These are phyloP conservation scores for Colletotrichum sp. DNA, from an alignment of 2,329 filamentous ascomycete genomes.

Conservation along the genomic window DNA sequence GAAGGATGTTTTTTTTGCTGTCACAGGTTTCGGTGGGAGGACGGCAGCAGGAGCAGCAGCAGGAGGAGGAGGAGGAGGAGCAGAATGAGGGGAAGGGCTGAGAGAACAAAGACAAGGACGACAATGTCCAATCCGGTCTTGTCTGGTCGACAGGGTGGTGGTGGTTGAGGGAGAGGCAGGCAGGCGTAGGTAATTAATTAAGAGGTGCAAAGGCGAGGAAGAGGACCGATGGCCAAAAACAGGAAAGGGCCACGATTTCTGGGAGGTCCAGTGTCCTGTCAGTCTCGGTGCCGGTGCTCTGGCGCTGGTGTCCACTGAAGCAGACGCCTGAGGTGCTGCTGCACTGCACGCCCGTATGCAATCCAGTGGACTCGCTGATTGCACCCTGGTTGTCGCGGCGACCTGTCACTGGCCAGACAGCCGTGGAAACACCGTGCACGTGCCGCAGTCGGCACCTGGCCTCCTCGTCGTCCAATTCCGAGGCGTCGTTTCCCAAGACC, in stretches of 20 bases:
- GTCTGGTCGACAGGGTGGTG: background rate
- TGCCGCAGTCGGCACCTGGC: background rate
- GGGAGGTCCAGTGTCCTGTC: background rate
- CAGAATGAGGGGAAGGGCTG: background rate
- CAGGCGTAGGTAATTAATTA: background rate
- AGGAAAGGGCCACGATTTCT: background rate
- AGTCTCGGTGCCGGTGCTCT: background rate
- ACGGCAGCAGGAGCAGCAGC: background rate
- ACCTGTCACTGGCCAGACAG: background rate
- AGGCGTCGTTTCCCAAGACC: background rate
- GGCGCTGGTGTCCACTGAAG: background rate
- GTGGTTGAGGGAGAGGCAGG: background rate
- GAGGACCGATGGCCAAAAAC: background rate
- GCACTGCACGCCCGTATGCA: background rate
- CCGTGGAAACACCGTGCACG: background rate
- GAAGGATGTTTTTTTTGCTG: background rate
- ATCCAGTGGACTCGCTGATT: background rate
- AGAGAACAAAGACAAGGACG: background rate
- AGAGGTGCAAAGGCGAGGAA: background rate
- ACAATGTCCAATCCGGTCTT: background rate
- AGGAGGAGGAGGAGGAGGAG: background rate
- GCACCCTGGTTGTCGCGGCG: conserved; percentile 9
- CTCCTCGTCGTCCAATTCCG: background rate
- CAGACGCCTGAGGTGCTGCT: background rate
- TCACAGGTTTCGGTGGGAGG: background rate